A percentile compares a stretch with the other conserved stretches of the same genome.
Evolutionary conservation across 345 rosid genomes (phyloP).

Genomic region (Dovyalis caffra): DNA sequence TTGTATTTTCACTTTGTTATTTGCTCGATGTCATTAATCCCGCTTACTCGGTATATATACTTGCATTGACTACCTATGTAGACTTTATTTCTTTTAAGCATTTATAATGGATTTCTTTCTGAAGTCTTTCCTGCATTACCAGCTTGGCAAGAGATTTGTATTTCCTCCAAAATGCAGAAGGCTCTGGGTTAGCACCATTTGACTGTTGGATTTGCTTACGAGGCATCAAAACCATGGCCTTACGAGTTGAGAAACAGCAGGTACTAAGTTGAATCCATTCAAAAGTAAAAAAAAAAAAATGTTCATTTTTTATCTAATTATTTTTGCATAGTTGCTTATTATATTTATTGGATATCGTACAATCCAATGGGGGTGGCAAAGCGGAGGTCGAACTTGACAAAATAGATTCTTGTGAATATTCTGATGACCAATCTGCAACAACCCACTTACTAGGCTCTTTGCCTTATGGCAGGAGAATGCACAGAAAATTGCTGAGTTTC

Average conservation of each 20-base stretch:
- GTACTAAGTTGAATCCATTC: slow-evolving; percentile 31
- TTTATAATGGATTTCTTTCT: not conserved
- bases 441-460: not conserved
- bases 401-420: not conserved
- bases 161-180: slow-evolving; percentile 95
- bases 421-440: not conserved
- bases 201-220: slow-evolving; percentile 96
- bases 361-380: not conserved
- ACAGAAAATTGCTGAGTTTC: slow-evolving; percentile 81
- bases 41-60: not conserved
- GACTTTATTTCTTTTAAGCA: not conserved
- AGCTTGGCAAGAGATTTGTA: slow-evolving; percentile 80
- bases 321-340: no score
- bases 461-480: slow-evolving; percentile 65
- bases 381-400: not conserved
- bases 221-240: slow-evolving; percentile 90
- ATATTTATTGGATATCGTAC: no score
- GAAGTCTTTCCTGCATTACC: not conserved
- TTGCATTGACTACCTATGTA: not conserved
- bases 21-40: not conserved
- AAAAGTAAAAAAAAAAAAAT: no score
- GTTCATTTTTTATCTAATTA: no score
- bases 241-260: slow-evolving; percentile 96
- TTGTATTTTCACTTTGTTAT: no score
- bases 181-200: slow-evolving; percentile 93